Evolutionary conservation across 352 stramenopile genomes (phyloP).

Genomic region (Elongisporangium undulatum): DNA sequence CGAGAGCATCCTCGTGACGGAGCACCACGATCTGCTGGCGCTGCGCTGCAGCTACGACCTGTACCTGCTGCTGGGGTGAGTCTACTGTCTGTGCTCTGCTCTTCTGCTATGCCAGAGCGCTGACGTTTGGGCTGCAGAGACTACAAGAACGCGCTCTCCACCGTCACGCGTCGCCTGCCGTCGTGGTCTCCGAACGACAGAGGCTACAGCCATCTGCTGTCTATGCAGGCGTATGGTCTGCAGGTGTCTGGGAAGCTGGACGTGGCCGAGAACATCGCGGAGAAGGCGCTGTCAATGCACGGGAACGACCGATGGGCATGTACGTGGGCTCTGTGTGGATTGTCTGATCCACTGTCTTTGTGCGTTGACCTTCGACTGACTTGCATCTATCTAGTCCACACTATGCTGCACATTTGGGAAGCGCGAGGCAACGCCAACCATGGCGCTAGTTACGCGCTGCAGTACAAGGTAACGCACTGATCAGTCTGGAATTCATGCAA

Average conservation of each 20-base stretch:
- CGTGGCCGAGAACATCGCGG: constrained; percentile 56
- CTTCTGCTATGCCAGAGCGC: neutral
- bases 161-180: constrained; percentile 63
- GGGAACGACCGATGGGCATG: constrained; percentile 81
- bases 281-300: constrained; percentile 84
- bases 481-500: neutral
- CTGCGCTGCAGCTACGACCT: constrained; percentile 77
- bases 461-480: constrained; percentile 35
- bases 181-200: constrained; percentile 72
- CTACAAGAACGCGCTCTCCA: constrained; percentile 71
- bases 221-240: constrained; percentile 83
- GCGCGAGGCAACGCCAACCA: constrained; percentile 79
- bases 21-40: constrained; percentile 65
- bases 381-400: constrained; percentile 47
- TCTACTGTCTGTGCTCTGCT: neutral
- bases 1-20: constrained; percentile 72
- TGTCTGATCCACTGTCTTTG: neutral
- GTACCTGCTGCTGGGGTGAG: constrained; percentile 73
- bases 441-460: constrained; percentile 79
- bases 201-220: constrained; percentile 73
- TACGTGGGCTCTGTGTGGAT: constrained; percentile 24
- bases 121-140: constrained; percentile 32
- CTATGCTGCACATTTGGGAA: constrained; percentile 73
- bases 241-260: constrained; percentile 60
- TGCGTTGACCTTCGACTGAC: neutral